phyloP scores from a whole-genome alignment of 2,329 filamentous ascomycete genomes.

The Microdochium paspali region DNA sequence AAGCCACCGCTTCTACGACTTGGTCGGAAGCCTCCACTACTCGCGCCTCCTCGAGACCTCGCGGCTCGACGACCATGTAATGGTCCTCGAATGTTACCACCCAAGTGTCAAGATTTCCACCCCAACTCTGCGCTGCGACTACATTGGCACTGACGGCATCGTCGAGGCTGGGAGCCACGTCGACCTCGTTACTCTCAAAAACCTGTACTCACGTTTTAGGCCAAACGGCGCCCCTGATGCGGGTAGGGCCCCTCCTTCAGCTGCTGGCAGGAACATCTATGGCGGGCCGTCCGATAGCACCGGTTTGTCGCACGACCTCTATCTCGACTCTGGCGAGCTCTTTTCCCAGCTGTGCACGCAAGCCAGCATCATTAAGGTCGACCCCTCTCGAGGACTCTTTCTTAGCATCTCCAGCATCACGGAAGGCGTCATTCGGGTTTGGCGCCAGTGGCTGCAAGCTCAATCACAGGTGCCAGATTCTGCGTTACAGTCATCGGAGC shows the following conservation, averaged over 20 bases:
- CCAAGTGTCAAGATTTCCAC: constrained; percentile 60
- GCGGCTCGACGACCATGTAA: constrained; percentile 48
- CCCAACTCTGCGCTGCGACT: constrained; percentile 58
- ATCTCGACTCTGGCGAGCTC: constrained; percentile 58
- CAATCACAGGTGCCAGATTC: constrained; percentile 13
- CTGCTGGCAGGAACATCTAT: constrained; percentile 3
- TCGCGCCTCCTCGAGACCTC: constrained; percentile 52
- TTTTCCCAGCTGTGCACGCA: constrained; percentile 67
- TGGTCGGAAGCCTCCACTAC: constrained; percentile 55
- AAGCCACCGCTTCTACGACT: constrained; percentile 52
- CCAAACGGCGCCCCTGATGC: constrained; percentile 47
- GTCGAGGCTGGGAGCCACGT: constrained; percentile 25
- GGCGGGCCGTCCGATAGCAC: constrained; percentile 3
- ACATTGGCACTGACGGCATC: constrained; percentile 55
- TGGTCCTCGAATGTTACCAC: constrained; percentile 73
- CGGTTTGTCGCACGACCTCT: constrained; percentile 30
- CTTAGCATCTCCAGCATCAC: constrained; percentile 55
- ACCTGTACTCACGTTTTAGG: constrained; percentile 62
- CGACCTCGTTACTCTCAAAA: constrained; percentile 31
- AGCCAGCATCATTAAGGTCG: constrained; percentile 58
- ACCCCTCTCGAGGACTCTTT: constrained; percentile 51
- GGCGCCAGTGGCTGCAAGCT: constrained; percentile 59
- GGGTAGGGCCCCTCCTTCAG: not conserved
- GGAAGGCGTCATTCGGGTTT: constrained; percentile 61
- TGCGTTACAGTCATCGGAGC: constrained; percentile 11